Conservation (phyloP, 176 grass and related monocot species). For the Lolium perenne region DNA sequence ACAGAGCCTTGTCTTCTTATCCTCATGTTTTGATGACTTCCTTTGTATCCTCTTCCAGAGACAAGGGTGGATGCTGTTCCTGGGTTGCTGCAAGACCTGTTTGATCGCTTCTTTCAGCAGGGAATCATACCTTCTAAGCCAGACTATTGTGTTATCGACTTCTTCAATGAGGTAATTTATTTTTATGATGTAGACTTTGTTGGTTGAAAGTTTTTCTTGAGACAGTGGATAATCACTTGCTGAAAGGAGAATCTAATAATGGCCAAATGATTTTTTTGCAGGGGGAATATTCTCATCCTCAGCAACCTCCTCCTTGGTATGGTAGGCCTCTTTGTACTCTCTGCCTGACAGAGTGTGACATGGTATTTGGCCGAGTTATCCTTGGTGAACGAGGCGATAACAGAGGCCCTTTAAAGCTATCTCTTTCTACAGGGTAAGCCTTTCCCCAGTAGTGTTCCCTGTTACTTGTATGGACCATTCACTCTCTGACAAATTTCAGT, state of each 20-base stretch:
- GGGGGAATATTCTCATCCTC: conserved; percentile 80
- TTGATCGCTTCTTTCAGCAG: conserved; percentile 67
- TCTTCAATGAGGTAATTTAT: conserved; percentile 75
- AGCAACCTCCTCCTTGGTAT: conserved; percentile 72
- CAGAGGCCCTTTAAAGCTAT: conserved; percentile 77
- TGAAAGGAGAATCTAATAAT: conserved; percentile 16
- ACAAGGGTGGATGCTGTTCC: conserved; percentile 79
- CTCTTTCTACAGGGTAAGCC: conserved; percentile 71
- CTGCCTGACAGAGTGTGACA: conserved; percentile 94
- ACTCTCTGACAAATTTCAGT: not conserved
- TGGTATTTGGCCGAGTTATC: conserved; percentile 83
- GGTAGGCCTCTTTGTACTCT: conserved; percentile 88
- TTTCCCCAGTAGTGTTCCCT: conserved; percentile 41
- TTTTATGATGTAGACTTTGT: conserved; percentile 4
- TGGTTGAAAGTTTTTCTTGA: conserved; percentile 7
- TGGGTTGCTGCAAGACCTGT: conserved; percentile 63
- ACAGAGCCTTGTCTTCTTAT: not conserved
- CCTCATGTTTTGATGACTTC: conserved; percentile 28
- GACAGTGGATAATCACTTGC: not conserved
- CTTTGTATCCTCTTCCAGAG: conserved; percentile 52
- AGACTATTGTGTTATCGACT: conserved; percentile 93
- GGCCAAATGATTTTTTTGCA: conserved; percentile 33
- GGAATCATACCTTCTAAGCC: conserved; percentile 76
- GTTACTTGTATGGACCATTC: conserved; percentile 17
- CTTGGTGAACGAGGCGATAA: conserved; percentile 72